Percentiles rank a stretch among this genome's conserved stretches.
These are phyloP conservation scores for Chrysanthemum seticuspe DNA, from an alignment of 129 eudicot genomes.

Conservation along the genomic window DNA sequence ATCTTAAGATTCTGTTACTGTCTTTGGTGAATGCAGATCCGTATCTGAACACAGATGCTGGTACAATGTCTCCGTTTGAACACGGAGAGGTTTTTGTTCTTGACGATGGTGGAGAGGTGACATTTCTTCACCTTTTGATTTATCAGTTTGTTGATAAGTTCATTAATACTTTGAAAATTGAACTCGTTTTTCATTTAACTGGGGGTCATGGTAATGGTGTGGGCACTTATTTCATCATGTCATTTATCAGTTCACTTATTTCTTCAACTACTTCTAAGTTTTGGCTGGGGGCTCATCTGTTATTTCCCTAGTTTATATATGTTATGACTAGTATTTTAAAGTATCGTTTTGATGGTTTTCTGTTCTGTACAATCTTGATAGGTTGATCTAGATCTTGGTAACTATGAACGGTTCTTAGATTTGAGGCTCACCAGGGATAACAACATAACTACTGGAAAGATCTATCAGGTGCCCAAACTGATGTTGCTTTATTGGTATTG, in stretches of 20 bases:
- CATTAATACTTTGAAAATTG: no score
- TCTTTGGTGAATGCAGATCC: constrained; percentile 69
- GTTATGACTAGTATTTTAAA: no score
- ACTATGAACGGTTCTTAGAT: constrained; percentile 88
- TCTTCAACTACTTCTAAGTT: no score
- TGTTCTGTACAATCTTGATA: constrained; percentile 25
- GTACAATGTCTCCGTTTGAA: constrained; percentile 98
- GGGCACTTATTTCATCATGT: no score
- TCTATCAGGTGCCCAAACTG: constrained; percentile 71
- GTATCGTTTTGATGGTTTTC: constrained; percentile 3
- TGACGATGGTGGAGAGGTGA: constrained; percentile 98
- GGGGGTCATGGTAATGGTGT: no score
- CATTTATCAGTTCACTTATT: no score
- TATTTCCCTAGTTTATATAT: no score
- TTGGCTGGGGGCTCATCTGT: no score
- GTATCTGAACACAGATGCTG: constrained; percentile 92
- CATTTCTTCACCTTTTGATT: constrained; percentile 8
- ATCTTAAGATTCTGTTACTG: constrained; percentile 12
- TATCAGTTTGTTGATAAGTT: no score
- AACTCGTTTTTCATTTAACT: no score
- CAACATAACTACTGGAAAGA: constrained; percentile 95
- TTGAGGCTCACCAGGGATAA: constrained; percentile 90
- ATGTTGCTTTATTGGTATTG: not conserved
- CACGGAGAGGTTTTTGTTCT: constrained; percentile 99
- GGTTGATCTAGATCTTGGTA: constrained; percentile 97